phyloP scores from a whole-genome alignment of 495 filamentous ascomycete genomes.

The Viridothelium virens region DNA sequence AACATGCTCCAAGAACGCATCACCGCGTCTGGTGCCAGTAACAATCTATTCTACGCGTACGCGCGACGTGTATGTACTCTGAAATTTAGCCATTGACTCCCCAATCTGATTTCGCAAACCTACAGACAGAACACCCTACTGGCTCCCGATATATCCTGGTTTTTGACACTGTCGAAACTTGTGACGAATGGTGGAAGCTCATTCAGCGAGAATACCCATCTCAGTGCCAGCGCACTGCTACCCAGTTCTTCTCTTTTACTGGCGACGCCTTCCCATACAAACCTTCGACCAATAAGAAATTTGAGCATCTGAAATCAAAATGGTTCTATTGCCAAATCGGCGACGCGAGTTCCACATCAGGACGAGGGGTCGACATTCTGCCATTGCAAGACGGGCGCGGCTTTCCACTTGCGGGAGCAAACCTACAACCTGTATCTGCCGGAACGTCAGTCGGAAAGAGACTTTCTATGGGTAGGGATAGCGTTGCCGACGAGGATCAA shows the following conservation, averaged over 20 bases:
- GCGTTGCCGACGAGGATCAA: neutral
- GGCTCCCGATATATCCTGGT: constrained; percentile 18
- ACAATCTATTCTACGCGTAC: constrained; percentile 26
- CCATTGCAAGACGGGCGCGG: constrained; percentile 2
- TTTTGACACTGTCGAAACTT: constrained; percentile 13
- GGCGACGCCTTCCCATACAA: constrained; percentile 17
- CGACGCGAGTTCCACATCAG: constrained; percentile 4
- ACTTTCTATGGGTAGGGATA: neutral
- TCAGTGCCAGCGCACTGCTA: constrained; percentile 16
- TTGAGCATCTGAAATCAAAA: neutral
- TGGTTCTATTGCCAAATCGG: constrained; percentile 4
- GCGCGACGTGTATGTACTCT: constrained; percentile 19
- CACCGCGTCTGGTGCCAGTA: constrained; percentile 4
- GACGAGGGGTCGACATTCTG: neutral
- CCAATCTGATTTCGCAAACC: neutral
- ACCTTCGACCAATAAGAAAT: neutral
- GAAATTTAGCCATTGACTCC: neutral
- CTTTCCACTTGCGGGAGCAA: neutral
- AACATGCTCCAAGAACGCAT: constrained; percentile 7
- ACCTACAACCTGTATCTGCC: neutral
- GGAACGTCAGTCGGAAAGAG: neutral
- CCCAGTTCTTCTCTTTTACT: constrained; percentile 25
- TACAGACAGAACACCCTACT: constrained; percentile 20
- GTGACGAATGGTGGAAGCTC: constrained; percentile 24
- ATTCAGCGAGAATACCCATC: constrained; percentile 22